Percentiles rank a stretch among this genome's conserved stretches.
Conservation (phyloP, 1,284 basidiomycete genomes). For the Schizophyllum amplum region DNA sequence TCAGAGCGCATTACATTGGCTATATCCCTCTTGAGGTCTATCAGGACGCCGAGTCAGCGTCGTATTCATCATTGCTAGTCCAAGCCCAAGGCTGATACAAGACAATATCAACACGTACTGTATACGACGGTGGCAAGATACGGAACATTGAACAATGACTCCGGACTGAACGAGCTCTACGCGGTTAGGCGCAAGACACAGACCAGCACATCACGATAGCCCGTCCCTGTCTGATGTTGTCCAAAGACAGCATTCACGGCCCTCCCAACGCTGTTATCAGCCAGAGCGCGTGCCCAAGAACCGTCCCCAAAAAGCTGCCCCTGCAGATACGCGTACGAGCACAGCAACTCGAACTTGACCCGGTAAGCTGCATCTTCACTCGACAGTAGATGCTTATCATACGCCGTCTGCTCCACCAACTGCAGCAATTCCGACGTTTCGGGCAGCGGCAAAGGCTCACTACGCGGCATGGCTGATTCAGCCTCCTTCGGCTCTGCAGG, state of each 20-base stretch:
- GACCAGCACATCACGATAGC: constrained; percentile 9
- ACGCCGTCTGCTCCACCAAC: constrained; percentile 17
- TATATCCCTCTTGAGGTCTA: constrained; percentile 47
- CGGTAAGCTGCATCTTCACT: constrained; percentile 13
- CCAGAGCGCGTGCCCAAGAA: constrained; percentile 35
- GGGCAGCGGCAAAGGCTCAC: constrained; percentile 19
- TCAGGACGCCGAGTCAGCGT: constrained; percentile 20
- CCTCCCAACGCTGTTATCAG: constrained; percentile 23
- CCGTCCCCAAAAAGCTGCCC: constrained; percentile 24
- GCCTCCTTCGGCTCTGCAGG: constrained; percentile 6
- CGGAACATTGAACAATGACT: no score
- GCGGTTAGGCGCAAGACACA: constrained; percentile 7
- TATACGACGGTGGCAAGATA: no score
- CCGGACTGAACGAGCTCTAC: no score
- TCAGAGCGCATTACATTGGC: constrained; percentile 47
- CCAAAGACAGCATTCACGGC: constrained; percentile 26
- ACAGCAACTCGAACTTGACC: constrained; percentile 40
- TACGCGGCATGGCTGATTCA: constrained; percentile 8
- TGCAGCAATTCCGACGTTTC: constrained; percentile 28
- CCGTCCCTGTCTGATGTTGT: constrained; percentile 1
- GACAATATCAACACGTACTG: no score
- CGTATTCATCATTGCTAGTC: constrained; percentile 8
- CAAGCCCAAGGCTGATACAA: constrained; percentile 11
- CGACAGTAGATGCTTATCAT: constrained; percentile 2
- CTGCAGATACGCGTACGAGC: constrained; percentile 39